A percentile compares a stretch with the other conserved stretches of the same genome.
Evolutionary conservation across 176 grass and related monocot species (phyloP).

Genomic region (Miscanthus lutarioriparius): DNA sequence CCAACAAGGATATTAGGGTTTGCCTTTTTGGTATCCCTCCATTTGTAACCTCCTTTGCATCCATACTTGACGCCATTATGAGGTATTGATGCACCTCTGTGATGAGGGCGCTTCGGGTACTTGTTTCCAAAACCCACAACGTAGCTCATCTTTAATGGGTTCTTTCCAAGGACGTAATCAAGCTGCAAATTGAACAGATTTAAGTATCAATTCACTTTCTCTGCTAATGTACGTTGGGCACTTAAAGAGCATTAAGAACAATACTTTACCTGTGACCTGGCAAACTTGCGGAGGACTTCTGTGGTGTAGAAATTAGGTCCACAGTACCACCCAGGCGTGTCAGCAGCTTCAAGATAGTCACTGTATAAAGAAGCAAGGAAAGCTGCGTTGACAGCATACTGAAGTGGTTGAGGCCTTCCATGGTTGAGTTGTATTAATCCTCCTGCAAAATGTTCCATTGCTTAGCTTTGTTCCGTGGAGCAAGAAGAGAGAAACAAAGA

Average conservation of each 20-base stretch:
- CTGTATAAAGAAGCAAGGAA: constrained; percentile 86
- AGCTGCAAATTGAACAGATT: constrained; percentile 57
- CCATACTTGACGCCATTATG: constrained; percentile 90
- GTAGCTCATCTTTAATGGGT: constrained; percentile 85
- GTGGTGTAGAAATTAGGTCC: constrained; percentile 88
- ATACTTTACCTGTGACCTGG: constrained; percentile 65
- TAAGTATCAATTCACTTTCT: constrained; percentile 17
- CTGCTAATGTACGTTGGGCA: not conserved
- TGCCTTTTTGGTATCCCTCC: constrained; percentile 79
- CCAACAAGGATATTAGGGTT: constrained; percentile 83
- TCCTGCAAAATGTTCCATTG: constrained; percentile 48
- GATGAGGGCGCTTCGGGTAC: constrained; percentile 81
- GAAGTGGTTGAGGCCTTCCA: constrained; percentile 83
- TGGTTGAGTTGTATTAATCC: constrained; percentile 94
- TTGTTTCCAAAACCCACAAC: constrained; percentile 80
- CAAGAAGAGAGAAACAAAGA: constrained; percentile 19
- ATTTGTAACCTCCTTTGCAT: constrained; percentile 94
- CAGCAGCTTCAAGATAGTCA: constrained; percentile 78
- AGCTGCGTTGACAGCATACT: constrained; percentile 88
- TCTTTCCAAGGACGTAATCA: constrained; percentile 87
- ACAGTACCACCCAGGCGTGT: constrained; percentile 95
- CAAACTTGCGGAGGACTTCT: constrained; percentile 86
- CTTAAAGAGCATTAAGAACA: constrained; percentile 19
- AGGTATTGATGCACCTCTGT: constrained; percentile 89
- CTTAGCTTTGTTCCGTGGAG: constrained; percentile 18